Evolutionary conservation across 805 yeast species (phyloP).

Genomic region (Kodamaea laetipori): DNA sequence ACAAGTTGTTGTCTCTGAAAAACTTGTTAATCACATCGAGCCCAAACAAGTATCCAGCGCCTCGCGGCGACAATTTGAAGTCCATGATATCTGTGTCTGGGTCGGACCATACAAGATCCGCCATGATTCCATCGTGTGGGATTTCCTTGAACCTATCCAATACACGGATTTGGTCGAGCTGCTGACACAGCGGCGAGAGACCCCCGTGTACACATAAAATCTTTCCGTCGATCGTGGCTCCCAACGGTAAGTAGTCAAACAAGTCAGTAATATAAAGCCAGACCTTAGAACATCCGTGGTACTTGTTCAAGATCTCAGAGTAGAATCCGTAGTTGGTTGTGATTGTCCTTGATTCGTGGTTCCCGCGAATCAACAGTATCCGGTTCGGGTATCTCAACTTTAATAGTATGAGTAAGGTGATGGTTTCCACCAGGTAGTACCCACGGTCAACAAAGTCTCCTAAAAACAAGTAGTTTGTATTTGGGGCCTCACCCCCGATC

Average conservation of each 20-base stretch:
- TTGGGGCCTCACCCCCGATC: slow-evolving; percentile 92
- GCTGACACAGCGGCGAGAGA: slow-evolving; percentile 90
- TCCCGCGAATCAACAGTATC: slow-evolving; percentile 83
- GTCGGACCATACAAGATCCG: slow-evolving; percentile 97
- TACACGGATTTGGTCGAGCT: slow-evolving; percentile 85
- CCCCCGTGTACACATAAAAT: slow-evolving; percentile 98
- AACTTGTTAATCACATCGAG: slow-evolving; percentile 86
- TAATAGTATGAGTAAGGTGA: slow-evolving; percentile 74
- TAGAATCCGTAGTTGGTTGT: slow-evolving; percentile 97
- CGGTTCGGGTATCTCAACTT: slow-evolving; percentile 88
- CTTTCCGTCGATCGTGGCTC: slow-evolving; percentile 86
- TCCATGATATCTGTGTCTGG: slow-evolving; percentile 84
- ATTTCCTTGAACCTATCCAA: slow-evolving; percentile 92
- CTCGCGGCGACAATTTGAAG: slow-evolving; percentile 88
- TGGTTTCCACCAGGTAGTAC: slow-evolving; percentile 90
- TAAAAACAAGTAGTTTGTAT: slow-evolving; percentile 86
- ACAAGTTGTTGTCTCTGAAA: slow-evolving; percentile 72
- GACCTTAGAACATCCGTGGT: slow-evolving; percentile 68
- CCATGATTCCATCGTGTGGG: slow-evolving; percentile 99
- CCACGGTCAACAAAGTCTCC: slow-evolving; percentile 99
- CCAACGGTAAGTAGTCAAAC: slow-evolving; percentile 85
- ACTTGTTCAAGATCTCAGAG: slow-evolving; percentile 89
- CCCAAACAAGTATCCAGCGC: slow-evolving; percentile 98
- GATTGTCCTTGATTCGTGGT: slow-evolving; percentile 95
- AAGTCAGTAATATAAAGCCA: slow-evolving; percentile 91